Evolutionary conservation across 1,284 basidiomycete species (phyloP).

Genomic region (Puccinia brachypodii): DNA sequence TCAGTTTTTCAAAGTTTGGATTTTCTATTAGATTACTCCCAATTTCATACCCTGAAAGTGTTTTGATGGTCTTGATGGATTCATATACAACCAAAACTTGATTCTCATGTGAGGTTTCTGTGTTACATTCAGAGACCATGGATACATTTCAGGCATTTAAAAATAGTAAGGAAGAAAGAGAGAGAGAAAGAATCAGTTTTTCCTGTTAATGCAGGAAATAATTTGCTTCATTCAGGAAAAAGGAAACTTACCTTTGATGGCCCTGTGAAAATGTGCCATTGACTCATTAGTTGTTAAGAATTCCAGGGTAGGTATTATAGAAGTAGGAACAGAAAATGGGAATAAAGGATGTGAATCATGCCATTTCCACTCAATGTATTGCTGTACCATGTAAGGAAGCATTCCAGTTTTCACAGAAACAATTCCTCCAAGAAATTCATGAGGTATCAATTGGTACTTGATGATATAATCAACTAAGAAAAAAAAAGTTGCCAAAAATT

Average conservation of each 20-base stretch:
- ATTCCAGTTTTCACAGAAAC: neutral
- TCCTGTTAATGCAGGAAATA: neutral
- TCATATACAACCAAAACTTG: neutral
- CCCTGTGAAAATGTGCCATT: neutral
- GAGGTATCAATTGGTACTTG: neutral
- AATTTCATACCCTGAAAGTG: neutral
- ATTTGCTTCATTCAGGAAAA: neutral
- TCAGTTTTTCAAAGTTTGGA: no score
- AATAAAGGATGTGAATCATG: neutral
- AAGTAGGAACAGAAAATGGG: neutral
- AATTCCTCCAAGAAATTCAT: neutral
- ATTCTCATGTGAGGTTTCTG: neutral
- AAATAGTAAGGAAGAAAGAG: neutral
- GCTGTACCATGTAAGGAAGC: neutral
- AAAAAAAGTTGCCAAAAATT: neutral
- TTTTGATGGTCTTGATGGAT: neutral
- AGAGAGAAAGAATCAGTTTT: neutral
- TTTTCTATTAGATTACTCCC: no score
- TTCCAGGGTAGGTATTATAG: neutral
- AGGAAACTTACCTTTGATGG: neutral
- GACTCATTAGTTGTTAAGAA: neutral
- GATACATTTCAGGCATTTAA: neutral
- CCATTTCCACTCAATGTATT: neutral
- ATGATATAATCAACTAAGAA: neutral
- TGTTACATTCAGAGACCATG: neutral